Conservation (phyloP, 2,329 filamentous ascomycete genomes). For the Pseudogymnoascus pannorum region DNA sequence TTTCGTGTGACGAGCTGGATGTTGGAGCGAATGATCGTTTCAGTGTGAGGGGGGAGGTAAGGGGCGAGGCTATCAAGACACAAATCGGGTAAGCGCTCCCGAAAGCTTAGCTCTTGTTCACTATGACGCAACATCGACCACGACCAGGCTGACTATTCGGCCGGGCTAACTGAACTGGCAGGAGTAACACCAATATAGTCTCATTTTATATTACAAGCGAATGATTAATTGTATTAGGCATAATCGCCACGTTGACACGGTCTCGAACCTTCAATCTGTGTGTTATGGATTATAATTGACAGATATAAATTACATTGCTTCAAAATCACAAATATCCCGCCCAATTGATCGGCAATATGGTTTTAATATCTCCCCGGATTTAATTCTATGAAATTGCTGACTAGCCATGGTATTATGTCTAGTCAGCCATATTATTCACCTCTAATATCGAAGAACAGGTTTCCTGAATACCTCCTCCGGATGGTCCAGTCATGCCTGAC, state of each 20-base stretch:
- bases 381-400: slow-evolving; percentile 64
- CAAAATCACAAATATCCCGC: neutral
- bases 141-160: neutral
- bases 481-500: slow-evolving; percentile 60
- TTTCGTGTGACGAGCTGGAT: neutral
- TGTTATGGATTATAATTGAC: neutral
- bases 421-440: slow-evolving; percentile 13
- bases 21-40: neutral
- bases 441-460: slow-evolving; percentile 39
- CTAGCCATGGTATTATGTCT: slow-evolving; percentile 47
- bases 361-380: slow-evolving; percentile 47
- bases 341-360: slow-evolving; percentile 30
- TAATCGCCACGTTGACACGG: neutral
- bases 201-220: neutral
- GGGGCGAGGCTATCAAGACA: neutral
- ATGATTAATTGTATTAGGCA: neutral
- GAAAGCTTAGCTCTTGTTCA: neutral
- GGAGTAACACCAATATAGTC: neutral
- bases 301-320: neutral
- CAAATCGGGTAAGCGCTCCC: slow-evolving; percentile 6
- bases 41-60: neutral
- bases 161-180: neutral
- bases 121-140: neutral
- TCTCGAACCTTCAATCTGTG: neutral
- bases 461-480: slow-evolving; percentile 56